phyloP scores from a whole-genome alignment of 176 grass and related monocot genomes.

The Saccharum spontaneum region DNA sequence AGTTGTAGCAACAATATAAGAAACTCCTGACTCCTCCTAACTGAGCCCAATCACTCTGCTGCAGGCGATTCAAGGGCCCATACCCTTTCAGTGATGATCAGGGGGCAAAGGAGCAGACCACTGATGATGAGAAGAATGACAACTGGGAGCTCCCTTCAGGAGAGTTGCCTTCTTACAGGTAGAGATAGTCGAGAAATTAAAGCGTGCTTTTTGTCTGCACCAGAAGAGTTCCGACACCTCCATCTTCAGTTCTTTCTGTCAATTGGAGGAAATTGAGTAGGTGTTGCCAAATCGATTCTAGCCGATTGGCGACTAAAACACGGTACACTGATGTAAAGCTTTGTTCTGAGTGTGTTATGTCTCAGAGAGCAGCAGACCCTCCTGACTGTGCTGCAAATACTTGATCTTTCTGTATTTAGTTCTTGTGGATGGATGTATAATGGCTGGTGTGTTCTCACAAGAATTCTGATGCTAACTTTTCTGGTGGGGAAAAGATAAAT shows the following conservation, averaged over 20 bases:
- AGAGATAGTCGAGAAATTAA: not conserved
- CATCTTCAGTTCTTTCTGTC: not conserved
- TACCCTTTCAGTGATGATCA: slow-evolving; percentile 32
- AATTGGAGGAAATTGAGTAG: not conserved
- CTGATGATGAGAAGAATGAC: slow-evolving; percentile 29
- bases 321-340: not conserved
- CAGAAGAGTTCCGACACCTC: not conserved
- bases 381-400: not conserved
- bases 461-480: not conserved
- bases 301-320: not conserved
- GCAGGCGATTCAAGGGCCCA: slow-evolving; percentile 47
- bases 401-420: not conserved
- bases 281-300: not conserved
- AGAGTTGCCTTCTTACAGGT: slow-evolving; percentile 43
- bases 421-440: not conserved
- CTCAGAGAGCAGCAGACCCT: not conserved
- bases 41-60: not conserved
- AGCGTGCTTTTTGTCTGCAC: not conserved
- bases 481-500: not conserved
- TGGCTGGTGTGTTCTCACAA: not conserved
- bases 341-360: not conserved
- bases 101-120: not conserved
- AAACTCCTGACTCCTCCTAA: not conserved
- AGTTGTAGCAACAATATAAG: not conserved
- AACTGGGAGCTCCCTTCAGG: slow-evolving; percentile 56